These are phyloP conservation scores for Pythium scleroteichum DNA, from an alignment of 352 stramenopile species.

Conservation along the genomic window DNA sequence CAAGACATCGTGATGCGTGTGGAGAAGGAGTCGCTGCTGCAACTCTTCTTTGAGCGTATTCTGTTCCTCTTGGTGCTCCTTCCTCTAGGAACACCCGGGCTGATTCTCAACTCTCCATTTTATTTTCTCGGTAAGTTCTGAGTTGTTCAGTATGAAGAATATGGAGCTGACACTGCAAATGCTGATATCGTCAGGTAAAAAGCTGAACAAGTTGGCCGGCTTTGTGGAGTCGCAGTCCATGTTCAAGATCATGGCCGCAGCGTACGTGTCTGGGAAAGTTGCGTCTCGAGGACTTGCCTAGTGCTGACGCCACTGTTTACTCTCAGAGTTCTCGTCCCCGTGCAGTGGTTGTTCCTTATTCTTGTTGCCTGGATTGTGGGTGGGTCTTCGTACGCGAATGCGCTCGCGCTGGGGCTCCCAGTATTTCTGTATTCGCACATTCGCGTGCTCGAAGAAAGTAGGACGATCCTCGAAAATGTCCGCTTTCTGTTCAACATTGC, in stretches of 20 bases:
- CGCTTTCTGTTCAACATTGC: slow-evolving; percentile 76
- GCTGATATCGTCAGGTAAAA: slow-evolving; percentile 36
- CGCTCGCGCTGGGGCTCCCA: slow-evolving; percentile 52
- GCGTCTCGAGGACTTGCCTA: not conserved
- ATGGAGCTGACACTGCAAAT: not conserved
- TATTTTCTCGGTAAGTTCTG: slow-evolving; percentile 68
- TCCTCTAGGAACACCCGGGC: slow-evolving; percentile 58
- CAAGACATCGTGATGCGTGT: slow-evolving; percentile 59
- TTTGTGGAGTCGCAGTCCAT: slow-evolving; percentile 78
- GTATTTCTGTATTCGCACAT: slow-evolving; percentile 80
- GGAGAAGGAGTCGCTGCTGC: slow-evolving; percentile 51
- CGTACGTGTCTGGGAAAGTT: slow-evolving; percentile 31
- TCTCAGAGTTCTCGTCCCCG: slow-evolving; percentile 47
- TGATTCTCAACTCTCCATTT: slow-evolving; percentile 77
- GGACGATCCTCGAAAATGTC: slow-evolving; percentile 76
- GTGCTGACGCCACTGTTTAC: not conserved
- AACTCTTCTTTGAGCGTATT: slow-evolving; percentile 67
- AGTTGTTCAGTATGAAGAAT: not conserved
- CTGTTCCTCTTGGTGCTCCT: slow-evolving; percentile 70
- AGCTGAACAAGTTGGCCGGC: slow-evolving; percentile 67
- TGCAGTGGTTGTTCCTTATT: slow-evolving; percentile 71
- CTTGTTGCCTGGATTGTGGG: slow-evolving; percentile 54
- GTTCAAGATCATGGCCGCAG: slow-evolving; percentile 78
- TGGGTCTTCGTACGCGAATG: slow-evolving; percentile 59
- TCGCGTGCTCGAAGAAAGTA: slow-evolving; percentile 73